Conservation (phyloP, 495 filamentous ascomycete species). For the Hyaloscypha hepaticicola region DNA sequence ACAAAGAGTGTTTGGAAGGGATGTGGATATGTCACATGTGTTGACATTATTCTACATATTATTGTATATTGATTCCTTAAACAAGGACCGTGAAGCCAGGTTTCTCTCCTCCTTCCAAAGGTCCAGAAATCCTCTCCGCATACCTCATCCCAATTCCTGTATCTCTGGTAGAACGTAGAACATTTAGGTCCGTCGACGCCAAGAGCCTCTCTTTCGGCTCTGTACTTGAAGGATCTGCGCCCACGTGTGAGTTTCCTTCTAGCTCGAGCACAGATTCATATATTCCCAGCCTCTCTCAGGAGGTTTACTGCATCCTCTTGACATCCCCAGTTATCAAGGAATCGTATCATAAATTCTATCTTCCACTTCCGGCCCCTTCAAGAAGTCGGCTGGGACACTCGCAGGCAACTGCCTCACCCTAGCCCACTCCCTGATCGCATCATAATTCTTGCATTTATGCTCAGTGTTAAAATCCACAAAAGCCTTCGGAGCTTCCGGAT, state of each 20-base stretch:
- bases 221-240: too few species aligned
- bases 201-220: too few species aligned
- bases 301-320: not conserved
- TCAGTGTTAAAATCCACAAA: constrained; percentile 56
- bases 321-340: not conserved
- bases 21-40: not conserved
- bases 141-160: too few species aligned
- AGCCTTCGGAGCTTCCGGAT: constrained; percentile 41
- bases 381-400: constrained; percentile 40
- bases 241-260: too few species aligned
- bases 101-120: not conserved
- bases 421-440: constrained; percentile 52
- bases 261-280: too few species aligned
- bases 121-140: too few species aligned
- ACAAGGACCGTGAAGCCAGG: too few species aligned
- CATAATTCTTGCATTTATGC: constrained; percentile 56
- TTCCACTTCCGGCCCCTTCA: constrained; percentile 39
- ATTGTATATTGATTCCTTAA: not conserved
- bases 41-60: not conserved
- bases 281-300: too few species aligned
- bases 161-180: too few species aligned
- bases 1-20: too few species aligned
- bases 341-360: constrained; percentile 33
- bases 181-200: too few species aligned
- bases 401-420: constrained; percentile 44